Evolutionary conservation across 2,329 filamentous ascomycete species (phyloP), one percentile per base, ranked within the genome.

Genomic region (Aspergillus amoenus): DNA sequence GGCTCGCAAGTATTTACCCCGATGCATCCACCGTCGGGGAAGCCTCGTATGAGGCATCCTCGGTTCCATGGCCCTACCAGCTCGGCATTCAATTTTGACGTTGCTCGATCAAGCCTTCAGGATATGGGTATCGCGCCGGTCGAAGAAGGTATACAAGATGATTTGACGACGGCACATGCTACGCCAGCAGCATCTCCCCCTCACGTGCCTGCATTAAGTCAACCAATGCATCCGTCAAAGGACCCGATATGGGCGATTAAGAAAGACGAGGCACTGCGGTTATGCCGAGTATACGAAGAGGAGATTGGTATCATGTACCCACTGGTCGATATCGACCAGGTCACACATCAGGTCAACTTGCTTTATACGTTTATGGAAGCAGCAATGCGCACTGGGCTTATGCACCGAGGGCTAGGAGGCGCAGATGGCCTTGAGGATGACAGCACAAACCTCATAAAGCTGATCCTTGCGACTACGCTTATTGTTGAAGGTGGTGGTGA

Each of bases 251-350:
- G 91, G 85, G 81, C 86, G 7, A 84, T 95, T 48, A 84, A 84
- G 53, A 87, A 88, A 66, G 86, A 92, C 37, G 92, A 97, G 68
- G 90, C 94, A 66, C 73, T 93, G 18, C 85, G 91, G 1, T 76
- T 97, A 13, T 91, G 90, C 63, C 82, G 84, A 13, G 79, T 95
- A 0, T 93, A 94, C 68, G 90, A 96, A 64, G 92, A 97, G 66
- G 93, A 97, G 70, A 88, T 95, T 66, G 91, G 91, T 43, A 84
- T 93, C 66, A 95, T 96, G 91, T 96, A 96, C 71, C 93, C 93
- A 0, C 84, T 96, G 4, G 73, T 96, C 46, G 84, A 90, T 64
- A 88, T 96, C 37, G 84, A 89, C 42, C 81, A 82, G 42, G 78
- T 95, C 40, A 86, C 90, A 39, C 78, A 80, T 5, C 89, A 96